Percentiles rank a stretch among this genome's conserved stretches.
phyloP scores from a whole-genome alignment of 306 rosid genomes.

The Prunus campanulata region DNA sequence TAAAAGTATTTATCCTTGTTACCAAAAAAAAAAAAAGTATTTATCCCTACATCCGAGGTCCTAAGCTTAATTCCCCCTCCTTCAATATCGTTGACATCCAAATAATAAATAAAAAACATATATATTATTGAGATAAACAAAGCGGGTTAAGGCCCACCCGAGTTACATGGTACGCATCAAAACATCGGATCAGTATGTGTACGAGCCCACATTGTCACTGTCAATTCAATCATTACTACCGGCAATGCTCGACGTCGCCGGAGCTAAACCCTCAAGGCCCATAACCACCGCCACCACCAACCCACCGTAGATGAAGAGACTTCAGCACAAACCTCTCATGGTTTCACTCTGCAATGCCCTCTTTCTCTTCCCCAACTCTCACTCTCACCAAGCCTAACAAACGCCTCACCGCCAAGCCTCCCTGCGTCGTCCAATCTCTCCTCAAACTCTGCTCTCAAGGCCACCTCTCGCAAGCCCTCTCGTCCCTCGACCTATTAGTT shows the following conservation, averaged over 20 bases:
- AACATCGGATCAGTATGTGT: not conserved
- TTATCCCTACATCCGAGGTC: rapidly evolving
- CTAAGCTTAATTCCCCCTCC: rapidly evolving
- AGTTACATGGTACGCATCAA: not conserved
- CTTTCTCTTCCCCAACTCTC: constrained; percentile 35
- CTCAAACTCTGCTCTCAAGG: constrained; percentile 40
- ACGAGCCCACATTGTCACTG: not conserved
- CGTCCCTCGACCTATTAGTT: constrained; percentile 56
- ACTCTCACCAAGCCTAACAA: constrained; percentile 28
- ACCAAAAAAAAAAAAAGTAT: no score
- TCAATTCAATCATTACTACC: not conserved
- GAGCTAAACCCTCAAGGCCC: constrained; percentile 12
- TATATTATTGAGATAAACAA: no score
- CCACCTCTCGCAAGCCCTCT: constrained; percentile 54
- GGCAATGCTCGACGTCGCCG: constrained; percentile 29
- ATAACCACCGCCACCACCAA: not conserved
- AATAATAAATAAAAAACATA: no score
- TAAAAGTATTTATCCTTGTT: no score
- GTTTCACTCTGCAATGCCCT: constrained; percentile 58
- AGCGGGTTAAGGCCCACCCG: not conserved
- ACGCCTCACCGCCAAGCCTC: constrained; percentile 20
- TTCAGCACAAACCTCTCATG: constrained; percentile 23
- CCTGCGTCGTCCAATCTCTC: constrained; percentile 59
- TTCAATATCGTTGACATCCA: no score
- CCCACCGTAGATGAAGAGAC: constrained; percentile 36